These are phyloP conservation scores for Rubia tinctorum DNA, from an alignment of 305 asterid species.

Conservation along the genomic window DNA sequence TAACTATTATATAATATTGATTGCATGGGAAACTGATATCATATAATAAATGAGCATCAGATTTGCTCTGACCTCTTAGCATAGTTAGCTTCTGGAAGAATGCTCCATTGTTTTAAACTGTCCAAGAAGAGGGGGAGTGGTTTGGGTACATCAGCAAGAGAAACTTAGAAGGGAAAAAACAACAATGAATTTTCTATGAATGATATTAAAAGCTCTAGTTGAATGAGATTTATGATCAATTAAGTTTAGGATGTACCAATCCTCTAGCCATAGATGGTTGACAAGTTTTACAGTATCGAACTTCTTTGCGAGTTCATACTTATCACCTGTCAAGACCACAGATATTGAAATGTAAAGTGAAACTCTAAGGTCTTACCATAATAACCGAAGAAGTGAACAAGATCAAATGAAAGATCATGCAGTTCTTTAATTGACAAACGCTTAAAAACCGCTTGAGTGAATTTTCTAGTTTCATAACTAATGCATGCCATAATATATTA, in stretches of 20 bases:
- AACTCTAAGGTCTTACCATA: not conserved
- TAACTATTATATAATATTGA: no score
- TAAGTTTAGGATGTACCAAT: constrained; percentile 49
- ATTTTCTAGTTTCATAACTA: not conserved
- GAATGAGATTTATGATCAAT: constrained; percentile 13
- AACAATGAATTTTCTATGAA: not conserved
- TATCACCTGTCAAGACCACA: constrained; percentile 67
- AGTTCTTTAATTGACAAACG: not conserved
- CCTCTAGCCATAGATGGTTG: constrained; percentile 86
- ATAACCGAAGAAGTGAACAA: not conserved
- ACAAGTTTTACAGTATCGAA: constrained; percentile 65
- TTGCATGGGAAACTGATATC: no score
- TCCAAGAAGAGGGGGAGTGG: constrained; percentile 10
- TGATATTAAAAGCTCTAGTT: not conserved
- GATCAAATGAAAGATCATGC: not conserved
- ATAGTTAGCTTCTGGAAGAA: constrained; percentile 80
- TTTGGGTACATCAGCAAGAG: constrained; percentile 4
- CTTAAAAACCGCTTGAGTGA: not conserved
- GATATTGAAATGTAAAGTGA: no score
- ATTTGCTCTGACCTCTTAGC: constrained; percentile 55
- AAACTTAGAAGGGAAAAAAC: constrained; percentile 8
- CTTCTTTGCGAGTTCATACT: constrained; percentile 81
- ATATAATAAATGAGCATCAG: not conserved
- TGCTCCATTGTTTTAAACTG: constrained; percentile 86
- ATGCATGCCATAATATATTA: not conserved